Percentiles rank a stretch among this genome's conserved stretches.
Conservation (phyloP, 2,329 filamentous ascomycete genomes). For the Coniochaeta sp. region DNA sequence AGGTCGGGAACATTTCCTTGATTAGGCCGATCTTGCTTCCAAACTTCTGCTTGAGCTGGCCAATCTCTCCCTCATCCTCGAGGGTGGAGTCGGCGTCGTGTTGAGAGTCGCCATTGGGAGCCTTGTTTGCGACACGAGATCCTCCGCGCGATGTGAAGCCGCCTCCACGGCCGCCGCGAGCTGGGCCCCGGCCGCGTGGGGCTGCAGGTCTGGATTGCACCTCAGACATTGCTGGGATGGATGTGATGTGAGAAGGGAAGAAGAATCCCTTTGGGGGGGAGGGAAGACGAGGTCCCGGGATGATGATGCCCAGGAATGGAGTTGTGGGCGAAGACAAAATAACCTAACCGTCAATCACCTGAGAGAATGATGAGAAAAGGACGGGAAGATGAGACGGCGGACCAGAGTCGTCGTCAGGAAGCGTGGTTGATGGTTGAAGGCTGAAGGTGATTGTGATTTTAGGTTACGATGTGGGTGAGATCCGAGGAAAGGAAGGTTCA, state of each 20-base stretch:
- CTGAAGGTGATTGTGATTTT: not conserved
- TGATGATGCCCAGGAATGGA: not conserved
- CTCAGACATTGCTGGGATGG: conserved; percentile 75
- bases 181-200: conserved; percentile 82
- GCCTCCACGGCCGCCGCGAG: conserved; percentile 77
- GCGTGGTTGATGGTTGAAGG: not conserved
- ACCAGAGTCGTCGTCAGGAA: not conserved
- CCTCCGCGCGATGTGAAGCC: conserved; percentile 64
- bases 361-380: not conserved
- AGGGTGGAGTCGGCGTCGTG: conserved; percentile 53
- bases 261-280: not conserved
- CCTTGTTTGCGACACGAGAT: conserved; percentile 54
- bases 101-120: conserved; percentile 65
- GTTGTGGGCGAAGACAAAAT: not conserved
- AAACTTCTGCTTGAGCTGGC: conserved; percentile 87
- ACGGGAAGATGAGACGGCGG: not conserved
- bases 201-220: conserved; percentile 76
- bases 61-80: conserved; percentile 81
- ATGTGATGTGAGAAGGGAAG: not conserved
- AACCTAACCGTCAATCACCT: not conserved
- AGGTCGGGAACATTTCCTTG: conserved; percentile 90
- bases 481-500: conserved; percentile 1
- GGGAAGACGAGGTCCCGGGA: not conserved
- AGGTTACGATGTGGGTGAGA: not conserved
- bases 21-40: conserved; percentile 70